These are phyloP conservation scores for Auricularia sp. DNA, from an alignment of 768 basidiomycete genomes.

Conservation along the genomic window DNA sequence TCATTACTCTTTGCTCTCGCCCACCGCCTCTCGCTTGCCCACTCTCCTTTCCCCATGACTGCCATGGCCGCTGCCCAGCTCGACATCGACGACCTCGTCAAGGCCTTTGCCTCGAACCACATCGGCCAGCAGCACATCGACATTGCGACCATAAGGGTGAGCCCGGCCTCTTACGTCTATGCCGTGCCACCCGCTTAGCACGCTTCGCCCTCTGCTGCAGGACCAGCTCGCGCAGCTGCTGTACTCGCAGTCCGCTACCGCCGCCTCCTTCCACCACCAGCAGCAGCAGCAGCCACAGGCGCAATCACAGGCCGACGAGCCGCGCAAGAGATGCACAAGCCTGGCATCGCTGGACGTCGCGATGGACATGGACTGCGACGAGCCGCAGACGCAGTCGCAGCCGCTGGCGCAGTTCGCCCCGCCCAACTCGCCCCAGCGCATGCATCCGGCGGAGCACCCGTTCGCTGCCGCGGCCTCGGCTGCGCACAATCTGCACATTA, in stretches of 20 bases:
- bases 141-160: neutral
- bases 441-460: neutral
- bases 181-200: neutral
- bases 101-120: neutral
- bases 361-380: neutral
- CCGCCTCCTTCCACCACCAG: neutral
- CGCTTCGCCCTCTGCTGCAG: neutral
- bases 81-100: slow-evolving; percentile 2
- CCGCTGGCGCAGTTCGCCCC: neutral
- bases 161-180: neutral
- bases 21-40: neutral
- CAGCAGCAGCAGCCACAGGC: neutral
- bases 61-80: neutral
- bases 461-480: neutral
- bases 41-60: neutral
- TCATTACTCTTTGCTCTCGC: neutral
- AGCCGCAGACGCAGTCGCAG: neutral
- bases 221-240: slow-evolving; percentile 1
- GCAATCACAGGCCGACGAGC: neutral
- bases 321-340: neutral
- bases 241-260: neutral
- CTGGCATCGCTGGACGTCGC: neutral
- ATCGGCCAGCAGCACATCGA: slow-evolving; percentile 1
- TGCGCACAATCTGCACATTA: neutral
- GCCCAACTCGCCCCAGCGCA: neutral